These are phyloP conservation scores for Acaromyces ingoldii DNA, from an alignment of 1,284 basidiomycete species.

Conservation along the genomic window DNA sequence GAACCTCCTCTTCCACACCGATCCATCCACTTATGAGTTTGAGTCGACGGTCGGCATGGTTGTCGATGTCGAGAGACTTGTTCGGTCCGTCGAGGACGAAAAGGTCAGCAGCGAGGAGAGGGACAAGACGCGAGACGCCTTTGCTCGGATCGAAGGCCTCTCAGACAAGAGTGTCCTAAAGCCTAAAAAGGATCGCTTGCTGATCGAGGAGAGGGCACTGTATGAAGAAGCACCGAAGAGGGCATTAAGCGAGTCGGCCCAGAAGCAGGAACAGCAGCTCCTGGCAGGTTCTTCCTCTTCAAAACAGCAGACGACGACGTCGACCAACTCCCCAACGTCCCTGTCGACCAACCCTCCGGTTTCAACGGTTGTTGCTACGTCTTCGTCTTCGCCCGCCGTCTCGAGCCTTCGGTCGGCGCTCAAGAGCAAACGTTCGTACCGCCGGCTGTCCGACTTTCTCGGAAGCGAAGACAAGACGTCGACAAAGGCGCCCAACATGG, in stretches of 20 bases:
- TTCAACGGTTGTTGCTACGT: neutral
- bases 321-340: neutral
- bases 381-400: constrained; percentile 1
- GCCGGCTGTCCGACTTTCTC: constrained; percentile 38
- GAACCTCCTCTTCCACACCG: constrained; percentile 73
- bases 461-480: constrained; percentile 5
- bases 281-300: no score
- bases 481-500: constrained; percentile 43
- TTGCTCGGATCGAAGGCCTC: constrained; percentile 90
- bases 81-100: constrained; percentile 92
- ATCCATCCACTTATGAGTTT: constrained; percentile 93
- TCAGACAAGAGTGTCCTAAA: constrained; percentile 60
- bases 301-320: no score
- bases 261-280: constrained; percentile 5
- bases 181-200: constrained; percentile 77
- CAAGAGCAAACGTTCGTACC: constrained; percentile 36
- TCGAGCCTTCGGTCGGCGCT: constrained; percentile 27
- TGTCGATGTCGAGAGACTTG: constrained; percentile 89
- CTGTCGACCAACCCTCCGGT: no score
- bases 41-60: constrained; percentile 94
- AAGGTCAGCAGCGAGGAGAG: constrained; percentile 93
- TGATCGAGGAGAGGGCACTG: constrained; percentile 74
- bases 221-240: constrained; percentile 35
- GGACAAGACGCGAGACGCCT: constrained; percentile 85
- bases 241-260: constrained; percentile 40